phyloP scores from a whole-genome alignment of 2,329 filamentous ascomycete genomes.

The Nemania serpens region DNA sequence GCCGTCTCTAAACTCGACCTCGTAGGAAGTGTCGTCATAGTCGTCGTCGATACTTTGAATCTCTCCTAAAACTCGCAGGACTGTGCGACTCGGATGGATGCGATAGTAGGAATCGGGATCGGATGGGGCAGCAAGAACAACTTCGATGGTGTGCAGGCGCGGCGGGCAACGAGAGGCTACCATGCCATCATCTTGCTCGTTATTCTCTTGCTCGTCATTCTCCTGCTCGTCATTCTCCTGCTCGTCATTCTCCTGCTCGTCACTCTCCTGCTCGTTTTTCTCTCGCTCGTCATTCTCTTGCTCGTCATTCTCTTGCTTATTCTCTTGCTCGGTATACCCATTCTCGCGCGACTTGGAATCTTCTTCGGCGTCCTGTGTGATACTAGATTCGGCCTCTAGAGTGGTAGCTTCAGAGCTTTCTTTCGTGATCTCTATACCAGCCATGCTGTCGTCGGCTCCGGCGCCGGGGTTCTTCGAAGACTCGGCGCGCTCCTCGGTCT shows the following conservation, averaged over 20 bases:
- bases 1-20: slow-evolving; percentile 53
- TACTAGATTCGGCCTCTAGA: neutral
- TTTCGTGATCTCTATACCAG: neutral
- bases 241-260: neutral
- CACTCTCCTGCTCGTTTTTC: neutral
- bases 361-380: slow-evolving; percentile 2
- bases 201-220: neutral
- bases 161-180: slow-evolving; percentile 1
- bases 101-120: slow-evolving; percentile 35
- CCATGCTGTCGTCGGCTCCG: neutral
- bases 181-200: neutral
- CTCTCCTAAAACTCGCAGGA: slow-evolving; percentile 46
- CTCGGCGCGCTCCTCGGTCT: neutral
- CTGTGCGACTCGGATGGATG: slow-evolving; percentile 42
- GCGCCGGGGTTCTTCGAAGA: neutral
- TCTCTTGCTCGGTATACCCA: too few species aligned
- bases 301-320: neutral
- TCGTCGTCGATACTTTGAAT: slow-evolving; percentile 35
- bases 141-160: slow-evolving; percentile 35
- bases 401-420: neutral
- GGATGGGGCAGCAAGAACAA: slow-evolving; percentile 36
- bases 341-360: neutral
- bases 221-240: neutral
- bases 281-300: neutral
- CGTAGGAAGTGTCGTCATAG: slow-evolving; percentile 40